Evolutionary conservation across 164 flowering plant species (phyloP).

Genomic region (Paratinospora sagittata): DNA sequence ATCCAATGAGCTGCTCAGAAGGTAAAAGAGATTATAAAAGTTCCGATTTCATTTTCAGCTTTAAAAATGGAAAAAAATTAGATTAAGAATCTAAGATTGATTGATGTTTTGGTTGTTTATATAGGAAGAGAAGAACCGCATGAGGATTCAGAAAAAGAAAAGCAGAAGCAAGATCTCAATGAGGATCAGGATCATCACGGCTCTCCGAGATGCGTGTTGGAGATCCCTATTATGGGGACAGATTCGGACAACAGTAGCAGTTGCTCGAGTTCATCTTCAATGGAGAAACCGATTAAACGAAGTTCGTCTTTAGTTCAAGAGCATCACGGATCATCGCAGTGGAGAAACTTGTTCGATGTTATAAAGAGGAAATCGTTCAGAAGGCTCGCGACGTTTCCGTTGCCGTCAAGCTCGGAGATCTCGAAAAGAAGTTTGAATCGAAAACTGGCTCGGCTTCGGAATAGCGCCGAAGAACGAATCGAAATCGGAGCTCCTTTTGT

Average conservation of each 20-base stretch:
- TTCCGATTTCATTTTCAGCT: not conserved
- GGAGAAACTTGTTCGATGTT: conserved; percentile 44
- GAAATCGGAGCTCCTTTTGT: conserved; percentile 22
- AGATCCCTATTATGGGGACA: conserved; percentile 31
- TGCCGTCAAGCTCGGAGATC: conserved; percentile 34
- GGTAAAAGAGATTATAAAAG: conserved; percentile 8
- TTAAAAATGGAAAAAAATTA: not conserved
- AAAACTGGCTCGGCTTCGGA: conserved; percentile 33
- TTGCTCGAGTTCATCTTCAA: conserved; percentile 13
- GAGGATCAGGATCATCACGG: conserved; percentile 21
- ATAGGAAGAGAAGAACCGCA: conserved; percentile 9
- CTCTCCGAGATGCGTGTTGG: conserved; percentile 65
- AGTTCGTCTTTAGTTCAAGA: conserved; percentile 11
- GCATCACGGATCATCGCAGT: conserved; percentile 30
- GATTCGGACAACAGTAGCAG: conserved; percentile 45
- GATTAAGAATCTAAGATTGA: too few species aligned
- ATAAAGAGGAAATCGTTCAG: conserved; percentile 53
- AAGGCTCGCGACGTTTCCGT: conserved; percentile 46
- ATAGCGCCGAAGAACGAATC: conserved; percentile 33
- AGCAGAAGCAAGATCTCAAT: not conserved
- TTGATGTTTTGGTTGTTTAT: too few species aligned
- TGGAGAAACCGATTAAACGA: too few species aligned
- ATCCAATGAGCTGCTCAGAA: conserved; percentile 16
- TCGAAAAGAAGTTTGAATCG: conserved; percentile 38
- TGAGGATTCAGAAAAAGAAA: conserved; percentile 23